phyloP scores from a whole-genome alignment of 140 eudicot species.

The Oenanthe javanica region DNA sequence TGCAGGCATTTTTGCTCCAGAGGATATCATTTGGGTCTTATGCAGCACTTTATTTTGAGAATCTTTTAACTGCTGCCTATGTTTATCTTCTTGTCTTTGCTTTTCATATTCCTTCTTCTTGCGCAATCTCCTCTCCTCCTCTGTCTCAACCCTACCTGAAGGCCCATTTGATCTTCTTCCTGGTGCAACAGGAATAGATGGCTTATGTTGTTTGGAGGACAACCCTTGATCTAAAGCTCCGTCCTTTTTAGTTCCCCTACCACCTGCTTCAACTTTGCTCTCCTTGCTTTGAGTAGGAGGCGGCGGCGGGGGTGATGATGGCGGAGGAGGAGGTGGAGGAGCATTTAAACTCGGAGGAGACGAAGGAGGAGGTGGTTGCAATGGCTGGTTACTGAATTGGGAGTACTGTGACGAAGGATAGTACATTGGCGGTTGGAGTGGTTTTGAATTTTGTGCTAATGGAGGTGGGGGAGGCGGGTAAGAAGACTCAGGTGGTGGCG shows the following conservation, averaged over 20 bases:
- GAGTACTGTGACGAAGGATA: slow-evolving; percentile 59
- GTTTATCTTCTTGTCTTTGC: slow-evolving; percentile 12
- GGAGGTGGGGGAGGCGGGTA: slow-evolving; percentile 72
- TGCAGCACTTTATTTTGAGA: slow-evolving; percentile 55
- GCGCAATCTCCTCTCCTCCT: slow-evolving; percentile 73
- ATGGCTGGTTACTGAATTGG: slow-evolving; percentile 48
- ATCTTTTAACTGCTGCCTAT: slow-evolving; percentile 55
- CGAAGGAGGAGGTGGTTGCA: slow-evolving; percentile 41
- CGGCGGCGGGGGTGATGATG: slow-evolving; percentile 43
- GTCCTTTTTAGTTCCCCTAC: slow-evolving; percentile 16
- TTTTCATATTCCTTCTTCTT: slow-evolving; percentile 74
- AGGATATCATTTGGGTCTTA: slow-evolving; percentile 53
- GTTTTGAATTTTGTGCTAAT: slow-evolving; percentile 8
- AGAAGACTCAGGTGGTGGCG: slow-evolving; percentile 46
- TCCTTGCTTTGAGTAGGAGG: slow-evolving; percentile 26
- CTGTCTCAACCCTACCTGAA: slow-evolving; percentile 55
- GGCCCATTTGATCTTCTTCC: slow-evolving; percentile 36
- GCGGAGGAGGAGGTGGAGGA: slow-evolving; percentile 62
- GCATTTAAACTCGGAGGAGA: not conserved
- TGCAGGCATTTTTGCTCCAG: slow-evolving; percentile 55
- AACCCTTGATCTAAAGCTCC: slow-evolving; percentile 20
- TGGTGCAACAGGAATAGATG: slow-evolving; percentile 43
- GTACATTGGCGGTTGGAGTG: slow-evolving; percentile 38
- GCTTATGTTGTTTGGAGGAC: slow-evolving; percentile 35
- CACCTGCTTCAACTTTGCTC: slow-evolving; percentile 28